These are phyloP conservation scores for Crithidia brevicula DNA, from an alignment of 208 protist genomes.

Conservation along the genomic window DNA sequence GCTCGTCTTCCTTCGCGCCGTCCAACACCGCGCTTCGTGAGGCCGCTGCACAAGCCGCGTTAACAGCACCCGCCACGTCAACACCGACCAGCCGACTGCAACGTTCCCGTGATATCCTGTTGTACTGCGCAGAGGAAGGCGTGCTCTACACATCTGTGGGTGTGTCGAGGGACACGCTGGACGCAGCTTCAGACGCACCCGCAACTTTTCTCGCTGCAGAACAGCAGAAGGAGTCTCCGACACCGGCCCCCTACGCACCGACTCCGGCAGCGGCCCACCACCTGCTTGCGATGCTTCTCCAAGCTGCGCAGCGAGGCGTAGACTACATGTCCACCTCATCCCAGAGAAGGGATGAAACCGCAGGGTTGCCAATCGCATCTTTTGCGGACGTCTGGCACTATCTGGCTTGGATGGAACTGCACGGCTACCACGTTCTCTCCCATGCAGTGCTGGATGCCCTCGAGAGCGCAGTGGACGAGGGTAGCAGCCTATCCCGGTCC, in stretches of 20 bases:
- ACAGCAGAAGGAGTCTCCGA: neutral
- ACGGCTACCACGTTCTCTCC: constrained; percentile 57
- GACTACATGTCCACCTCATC: neutral
- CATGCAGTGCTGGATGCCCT: constrained; percentile 41
- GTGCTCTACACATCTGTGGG: neutral
- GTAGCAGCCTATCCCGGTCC: neutral
- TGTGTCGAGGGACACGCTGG: neutral
- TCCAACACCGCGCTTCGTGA: neutral
- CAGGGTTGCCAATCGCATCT: constrained; percentile 9
- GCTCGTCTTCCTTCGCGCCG: neutral
- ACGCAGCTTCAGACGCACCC: neutral
- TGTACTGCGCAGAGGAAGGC: constrained; percentile 34
- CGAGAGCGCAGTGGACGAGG: constrained; percentile 37
- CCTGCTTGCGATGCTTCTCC: constrained; percentile 20
- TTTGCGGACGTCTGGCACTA: constrained; percentile 57
- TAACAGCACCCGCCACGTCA: constrained; percentile 5
- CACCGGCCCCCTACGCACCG: neutral
- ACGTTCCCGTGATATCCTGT: constrained; percentile 23
- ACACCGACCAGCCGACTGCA: constrained; percentile 25
- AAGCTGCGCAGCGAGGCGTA: constrained; percentile 20
- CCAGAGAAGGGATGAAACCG: too few species aligned
- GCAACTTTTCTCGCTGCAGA: neutral
- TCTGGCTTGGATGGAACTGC: constrained; percentile 74
- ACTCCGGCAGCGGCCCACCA: constrained; percentile 18
- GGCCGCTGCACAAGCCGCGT: neutral